Evolutionary conservation across 805 yeast genomes (phyloP), one percentile per base, ranked within the genome.

Genomic region (Wickerhamomyces sydowiorum): DNA sequence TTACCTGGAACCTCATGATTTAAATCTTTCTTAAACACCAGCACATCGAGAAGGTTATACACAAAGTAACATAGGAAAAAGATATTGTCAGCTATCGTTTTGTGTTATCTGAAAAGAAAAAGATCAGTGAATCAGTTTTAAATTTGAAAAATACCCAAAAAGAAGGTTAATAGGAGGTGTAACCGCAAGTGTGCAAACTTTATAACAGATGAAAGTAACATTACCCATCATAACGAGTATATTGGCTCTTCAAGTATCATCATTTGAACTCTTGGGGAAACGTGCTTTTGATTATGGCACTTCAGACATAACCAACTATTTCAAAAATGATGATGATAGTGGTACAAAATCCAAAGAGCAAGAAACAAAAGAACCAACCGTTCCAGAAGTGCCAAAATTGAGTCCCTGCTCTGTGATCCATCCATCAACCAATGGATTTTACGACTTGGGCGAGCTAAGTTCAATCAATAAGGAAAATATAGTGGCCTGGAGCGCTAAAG

Each of bases 401-500:
- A 67, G 56, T 21, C 69, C 72, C 7, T 73, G 78, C 44, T 66
- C 78, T 4, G 69, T 64, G 3, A 54, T 63, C 13, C 69, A 69
- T 33, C 72, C 73, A 1, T 46, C 60, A 14, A 68, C 70, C 2
- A 65, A 66, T 32, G 77, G 73, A 13, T 60, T 54, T 44, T 59
- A 51, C 38, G 62, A 60, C 37, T 38, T 60, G n/a, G 44, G 58
- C n/a, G 61, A 55, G 14, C 37, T 60, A 19, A 59, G 63, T 22
- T 53, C 60, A 1, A 47, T 48, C 8, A 48, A 52, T 19, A 54
- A 51, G 25, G 61, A 55, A 9, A 33, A 41, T 4, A 29, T 51
- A 2, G 54, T 52, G 22, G 75, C 82, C 20, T 86, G 90, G 87
- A 62, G 69, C 31, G 79, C 90, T 3, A 73, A 72, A 46, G 95